Evolutionary conservation across 2,329 filamentous ascomycete genomes (phyloP).

Genomic region (Rhytidhysteron rufulum): DNA sequence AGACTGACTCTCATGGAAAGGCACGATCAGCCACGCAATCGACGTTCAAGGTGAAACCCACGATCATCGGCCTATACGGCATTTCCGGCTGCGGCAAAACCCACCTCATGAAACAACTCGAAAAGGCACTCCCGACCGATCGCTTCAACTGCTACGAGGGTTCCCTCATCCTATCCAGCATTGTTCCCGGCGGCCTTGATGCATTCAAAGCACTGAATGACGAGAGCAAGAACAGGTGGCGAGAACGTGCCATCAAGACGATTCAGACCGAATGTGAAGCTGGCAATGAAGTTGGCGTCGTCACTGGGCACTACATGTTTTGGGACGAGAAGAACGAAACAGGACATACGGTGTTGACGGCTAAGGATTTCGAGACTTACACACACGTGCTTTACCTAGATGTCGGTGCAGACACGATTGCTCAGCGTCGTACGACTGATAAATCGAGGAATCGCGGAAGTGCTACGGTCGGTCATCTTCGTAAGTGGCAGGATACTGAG

Average conservation of each 20-base stretch:
- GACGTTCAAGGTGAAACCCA: slow-evolving; percentile 29
- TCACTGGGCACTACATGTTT: slow-evolving; percentile 56
- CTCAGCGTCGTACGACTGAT: slow-evolving; percentile 39
- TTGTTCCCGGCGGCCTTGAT: slow-evolving; percentile 46
- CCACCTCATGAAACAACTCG: slow-evolving; percentile 41
- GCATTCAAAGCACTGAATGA: slow-evolving; percentile 43
- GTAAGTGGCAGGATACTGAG: slow-evolving; percentile 49
- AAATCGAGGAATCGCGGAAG: slow-evolving; percentile 29
- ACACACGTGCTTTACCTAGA: slow-evolving; percentile 60
- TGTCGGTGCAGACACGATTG: slow-evolving; percentile 34
- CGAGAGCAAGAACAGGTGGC: slow-evolving; percentile 35
- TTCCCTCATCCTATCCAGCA: slow-evolving; percentile 43
- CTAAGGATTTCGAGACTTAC: slow-evolving; percentile 45
- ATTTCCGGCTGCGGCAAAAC: slow-evolving; percentile 55
- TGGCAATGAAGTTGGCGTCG: slow-evolving; percentile 40
- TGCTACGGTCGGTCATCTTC: slow-evolving; percentile 37
- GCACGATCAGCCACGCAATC: no score
- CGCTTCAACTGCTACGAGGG: slow-evolving; percentile 52
- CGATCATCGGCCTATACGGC: slow-evolving; percentile 53
- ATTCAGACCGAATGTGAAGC: slow-evolving; percentile 39
- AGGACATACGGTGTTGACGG: slow-evolving; percentile 39
- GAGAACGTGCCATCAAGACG: slow-evolving; percentile 43
- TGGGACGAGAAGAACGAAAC: slow-evolving; percentile 40
- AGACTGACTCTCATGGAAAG: no score
- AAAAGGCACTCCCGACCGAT: slow-evolving; percentile 26